Evolutionary conservation across 2,329 filamentous ascomycete genomes (phyloP).

Genomic region (Ophiostoma australiae): DNA sequence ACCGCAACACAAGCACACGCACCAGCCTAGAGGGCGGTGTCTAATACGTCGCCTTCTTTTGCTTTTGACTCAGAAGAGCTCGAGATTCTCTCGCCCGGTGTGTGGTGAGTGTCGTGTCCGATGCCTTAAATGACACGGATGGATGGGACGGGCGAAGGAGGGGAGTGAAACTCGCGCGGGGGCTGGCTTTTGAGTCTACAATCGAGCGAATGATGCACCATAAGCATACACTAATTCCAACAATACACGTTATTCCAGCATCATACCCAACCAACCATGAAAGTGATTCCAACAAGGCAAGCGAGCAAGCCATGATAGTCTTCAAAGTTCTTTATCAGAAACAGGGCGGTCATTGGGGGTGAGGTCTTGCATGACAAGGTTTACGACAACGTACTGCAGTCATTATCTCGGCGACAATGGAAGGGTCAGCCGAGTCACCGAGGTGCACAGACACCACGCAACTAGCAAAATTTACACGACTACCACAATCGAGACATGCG

Average conservation of each 20-base stretch:
- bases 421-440: background rate
- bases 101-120: constrained; percentile 11
- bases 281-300: background rate
- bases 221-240: background rate
- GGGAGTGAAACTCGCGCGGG: background rate
- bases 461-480: background rate
- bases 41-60: constrained; percentile 10
- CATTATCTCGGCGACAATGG: background rate
- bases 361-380: background rate
- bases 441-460: background rate
- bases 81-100: constrained; percentile 7
- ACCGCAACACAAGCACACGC: background rate
- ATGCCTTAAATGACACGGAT: background rate
- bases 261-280: background rate
- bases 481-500: background rate
- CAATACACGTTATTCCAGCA: background rate
- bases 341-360: background rate
- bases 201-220: background rate
- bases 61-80: background rate
- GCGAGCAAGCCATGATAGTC: background rate
- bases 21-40: background rate
- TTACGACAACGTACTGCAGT: background rate
- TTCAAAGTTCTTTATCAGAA: background rate
- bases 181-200: background rate
- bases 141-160: background rate